Percentiles rank a stretch among this genome's conserved stretches.
These are phyloP conservation scores for Groenewaldozyma tartarivorans DNA, from an alignment of 805 yeast species.

Conservation along the genomic window DNA sequence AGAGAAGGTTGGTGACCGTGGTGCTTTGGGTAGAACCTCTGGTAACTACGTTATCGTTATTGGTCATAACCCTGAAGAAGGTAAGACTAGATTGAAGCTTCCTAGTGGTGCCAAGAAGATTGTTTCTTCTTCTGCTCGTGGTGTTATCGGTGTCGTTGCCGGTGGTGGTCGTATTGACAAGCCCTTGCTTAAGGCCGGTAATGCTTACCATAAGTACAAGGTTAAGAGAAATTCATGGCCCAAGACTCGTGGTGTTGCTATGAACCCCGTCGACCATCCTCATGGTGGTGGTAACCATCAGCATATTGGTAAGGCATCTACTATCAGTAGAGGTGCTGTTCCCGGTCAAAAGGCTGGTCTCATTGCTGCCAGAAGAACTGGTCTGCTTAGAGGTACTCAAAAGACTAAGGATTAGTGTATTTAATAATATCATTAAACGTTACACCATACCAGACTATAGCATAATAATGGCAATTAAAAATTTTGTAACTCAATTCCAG, in stretches of 20 bases:
- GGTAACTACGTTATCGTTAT: slow-evolving; percentile 99
- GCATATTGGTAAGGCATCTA: slow-evolving; percentile 99
- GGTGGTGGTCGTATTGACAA: slow-evolving; percentile 99
- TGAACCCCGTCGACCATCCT: slow-evolving; percentile 99
- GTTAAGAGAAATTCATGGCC: slow-evolving; percentile 99
- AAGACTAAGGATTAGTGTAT: slow-evolving; percentile 61
- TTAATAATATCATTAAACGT: too few species aligned
- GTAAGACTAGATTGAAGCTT: slow-evolving; percentile 97
- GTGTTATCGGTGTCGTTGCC: slow-evolving; percentile 99
- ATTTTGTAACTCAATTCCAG: too few species aligned
- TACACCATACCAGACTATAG: too few species aligned
- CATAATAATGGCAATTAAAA: too few species aligned
- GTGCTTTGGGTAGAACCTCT: slow-evolving; percentile 99
- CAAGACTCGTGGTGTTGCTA: slow-evolving; percentile 99
- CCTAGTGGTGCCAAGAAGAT: slow-evolving; percentile 99
- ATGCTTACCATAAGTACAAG: slow-evolving; percentile 99
- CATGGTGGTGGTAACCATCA: slow-evolving; percentile 99
- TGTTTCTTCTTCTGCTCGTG: slow-evolving; percentile 93
- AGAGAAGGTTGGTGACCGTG: slow-evolving; percentile 99
- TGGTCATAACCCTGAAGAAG: slow-evolving; percentile 99
- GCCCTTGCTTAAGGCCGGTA: slow-evolving; percentile 99
- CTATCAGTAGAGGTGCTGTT: slow-evolving; percentile 98
- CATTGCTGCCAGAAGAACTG: slow-evolving; percentile 99
- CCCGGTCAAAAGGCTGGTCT: slow-evolving; percentile 99
- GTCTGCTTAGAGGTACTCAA: slow-evolving; percentile 99